phyloP scores from a whole-genome alignment of 2,329 filamentous ascomycete species.

The Epicoccum nigrum region DNA sequence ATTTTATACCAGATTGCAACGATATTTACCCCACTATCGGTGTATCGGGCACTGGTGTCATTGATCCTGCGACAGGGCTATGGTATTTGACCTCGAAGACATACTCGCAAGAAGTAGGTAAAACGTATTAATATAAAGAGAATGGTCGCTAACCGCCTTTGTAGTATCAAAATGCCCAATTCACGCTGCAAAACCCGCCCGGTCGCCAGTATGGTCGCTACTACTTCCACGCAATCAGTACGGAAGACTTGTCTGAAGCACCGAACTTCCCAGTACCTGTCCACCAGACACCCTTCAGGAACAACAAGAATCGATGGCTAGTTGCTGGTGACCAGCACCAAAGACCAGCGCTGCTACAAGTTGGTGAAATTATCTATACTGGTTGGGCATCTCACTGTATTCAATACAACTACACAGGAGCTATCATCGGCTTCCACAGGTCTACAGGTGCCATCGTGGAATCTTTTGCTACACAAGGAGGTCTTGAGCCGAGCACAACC shows the following conservation, averaged over 20 bases:
- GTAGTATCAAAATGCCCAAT: slow-evolving; percentile 33
- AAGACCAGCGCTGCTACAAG: slow-evolving; percentile 54
- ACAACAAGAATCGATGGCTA: slow-evolving; percentile 55
- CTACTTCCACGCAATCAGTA: slow-evolving; percentile 55
- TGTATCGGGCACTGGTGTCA: slow-evolving; percentile 58
- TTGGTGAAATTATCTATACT: slow-evolving; percentile 56
- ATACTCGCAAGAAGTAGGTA: slow-evolving; percentile 44
- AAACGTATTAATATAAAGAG: too few species aligned
- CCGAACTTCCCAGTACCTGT: slow-evolving; percentile 52
- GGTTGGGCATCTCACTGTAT: slow-evolving; percentile 60
- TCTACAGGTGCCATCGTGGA: slow-evolving; percentile 54
- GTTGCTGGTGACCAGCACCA: slow-evolving; percentile 57
- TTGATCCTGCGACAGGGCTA: slow-evolving; percentile 58
- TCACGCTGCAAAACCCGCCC: slow-evolving; percentile 34
- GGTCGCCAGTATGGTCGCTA: slow-evolving; percentile 53
- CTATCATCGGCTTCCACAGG: slow-evolving; percentile 58
- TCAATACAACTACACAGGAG: slow-evolving; percentile 59
- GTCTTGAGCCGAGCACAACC: slow-evolving; percentile 49
- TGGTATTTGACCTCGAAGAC: slow-evolving; percentile 59
- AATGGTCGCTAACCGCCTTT: neutral
- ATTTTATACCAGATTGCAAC: slow-evolving; percentile 42
- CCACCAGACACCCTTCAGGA: slow-evolving; percentile 53
- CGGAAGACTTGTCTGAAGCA: slow-evolving; percentile 52
- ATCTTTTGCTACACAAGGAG: slow-evolving; percentile 50
- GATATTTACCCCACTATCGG: slow-evolving; percentile 58